A percentile compares a stretch with the other conserved stretches of the same genome.
Evolutionary conservation across 176 grass and related monocot genomes (phyloP).

Genomic region (Juncus effusus): DNA sequence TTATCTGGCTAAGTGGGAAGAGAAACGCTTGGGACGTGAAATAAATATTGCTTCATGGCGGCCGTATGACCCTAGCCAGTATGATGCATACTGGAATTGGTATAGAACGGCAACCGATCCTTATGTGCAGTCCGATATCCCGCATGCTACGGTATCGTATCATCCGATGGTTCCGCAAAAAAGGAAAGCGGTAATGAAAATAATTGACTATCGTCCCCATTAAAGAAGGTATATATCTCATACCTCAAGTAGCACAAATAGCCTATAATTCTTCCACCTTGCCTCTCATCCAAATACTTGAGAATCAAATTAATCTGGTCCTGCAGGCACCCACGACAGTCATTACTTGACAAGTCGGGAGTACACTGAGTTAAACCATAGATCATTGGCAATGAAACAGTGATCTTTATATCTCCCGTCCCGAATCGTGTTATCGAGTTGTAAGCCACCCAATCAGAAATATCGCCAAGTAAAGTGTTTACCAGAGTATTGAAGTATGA

Average conservation of each 20-base stretch:
- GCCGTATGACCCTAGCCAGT: too few relatives aligned
- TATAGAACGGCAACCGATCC: too few relatives aligned
- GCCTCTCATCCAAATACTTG: neutral
- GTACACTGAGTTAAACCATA: slow-evolving; percentile 52
- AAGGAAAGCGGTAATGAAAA: too few relatives aligned
- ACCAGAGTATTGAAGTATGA: slow-evolving; percentile 18
- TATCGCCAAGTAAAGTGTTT: slow-evolving; percentile 21
- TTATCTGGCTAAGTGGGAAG: too few relatives aligned
- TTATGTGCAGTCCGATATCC: too few relatives aligned
- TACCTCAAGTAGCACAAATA: slow-evolving; percentile 23
- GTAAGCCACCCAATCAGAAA: slow-evolving; percentile 25
- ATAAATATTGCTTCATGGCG: too few relatives aligned
- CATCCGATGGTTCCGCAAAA: too few relatives aligned
- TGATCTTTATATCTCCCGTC: slow-evolving; percentile 29
- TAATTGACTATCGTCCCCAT: too few relatives aligned
- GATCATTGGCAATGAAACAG: slow-evolving; percentile 5
- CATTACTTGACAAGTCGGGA: slow-evolving; percentile 31
- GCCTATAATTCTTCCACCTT: slow-evolving; percentile 15
- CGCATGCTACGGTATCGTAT: too few relatives aligned
- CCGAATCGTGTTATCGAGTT: slow-evolving; percentile 32
- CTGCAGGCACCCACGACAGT: slow-evolving; percentile 13
- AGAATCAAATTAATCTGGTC: neutral
- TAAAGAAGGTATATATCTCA: slow-evolving; percentile 21
- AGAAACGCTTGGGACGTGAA: too few relatives aligned
- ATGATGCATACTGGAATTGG: too few relatives aligned